Conservation (phyloP, 148 eudicot species). For the Polygonum maritimum region DNA sequence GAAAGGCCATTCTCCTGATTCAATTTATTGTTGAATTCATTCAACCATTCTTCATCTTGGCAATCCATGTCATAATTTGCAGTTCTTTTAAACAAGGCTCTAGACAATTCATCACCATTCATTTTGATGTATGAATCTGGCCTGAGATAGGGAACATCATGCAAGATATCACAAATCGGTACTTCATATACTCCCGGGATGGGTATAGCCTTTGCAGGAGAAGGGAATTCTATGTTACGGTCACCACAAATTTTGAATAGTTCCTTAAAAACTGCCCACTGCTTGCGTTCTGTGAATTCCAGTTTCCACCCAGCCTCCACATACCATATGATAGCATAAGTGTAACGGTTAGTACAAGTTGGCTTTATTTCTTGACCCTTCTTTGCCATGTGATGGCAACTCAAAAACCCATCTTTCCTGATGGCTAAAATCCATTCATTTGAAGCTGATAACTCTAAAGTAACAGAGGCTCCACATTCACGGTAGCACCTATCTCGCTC, state of each 20-base stretch:
- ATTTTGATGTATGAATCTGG: slow-evolving; percentile 57
- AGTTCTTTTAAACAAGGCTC: slow-evolving; percentile 49
- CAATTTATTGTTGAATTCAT: slow-evolving; percentile 30
- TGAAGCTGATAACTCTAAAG: slow-evolving; percentile 38
- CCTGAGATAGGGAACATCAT: slow-evolving; percentile 18
- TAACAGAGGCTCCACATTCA: slow-evolving; percentile 44
- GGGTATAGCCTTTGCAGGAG: slow-evolving; percentile 44
- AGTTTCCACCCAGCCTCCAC: slow-evolving; percentile 64
- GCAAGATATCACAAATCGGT: slow-evolving; percentile 14
- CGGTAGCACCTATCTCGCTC: slow-evolving; percentile 68
- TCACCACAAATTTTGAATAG: slow-evolving; percentile 60
- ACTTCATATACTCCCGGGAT: slow-evolving; percentile 74
- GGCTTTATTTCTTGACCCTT: slow-evolving; percentile 45
- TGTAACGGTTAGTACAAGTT: slow-evolving; percentile 39
- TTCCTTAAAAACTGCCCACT: slow-evolving; percentile 76
- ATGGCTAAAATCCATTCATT: slow-evolving; percentile 60
- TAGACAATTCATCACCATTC: slow-evolving; percentile 61
- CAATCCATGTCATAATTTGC: slow-evolving; percentile 72
- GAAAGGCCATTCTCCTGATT: slow-evolving; percentile 13
- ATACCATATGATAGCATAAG: slow-evolving; percentile 60
- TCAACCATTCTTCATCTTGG: slow-evolving; percentile 74
- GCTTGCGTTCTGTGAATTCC: slow-evolving; percentile 63
- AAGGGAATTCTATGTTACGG: slow-evolving; percentile 31
- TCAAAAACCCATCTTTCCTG: slow-evolving; percentile 38
- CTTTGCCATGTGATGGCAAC: slow-evolving; percentile 30